These are phyloP conservation scores for Nicotiana rustica DNA, from an alignment of 305 asterid species.

Conservation along the genomic window DNA sequence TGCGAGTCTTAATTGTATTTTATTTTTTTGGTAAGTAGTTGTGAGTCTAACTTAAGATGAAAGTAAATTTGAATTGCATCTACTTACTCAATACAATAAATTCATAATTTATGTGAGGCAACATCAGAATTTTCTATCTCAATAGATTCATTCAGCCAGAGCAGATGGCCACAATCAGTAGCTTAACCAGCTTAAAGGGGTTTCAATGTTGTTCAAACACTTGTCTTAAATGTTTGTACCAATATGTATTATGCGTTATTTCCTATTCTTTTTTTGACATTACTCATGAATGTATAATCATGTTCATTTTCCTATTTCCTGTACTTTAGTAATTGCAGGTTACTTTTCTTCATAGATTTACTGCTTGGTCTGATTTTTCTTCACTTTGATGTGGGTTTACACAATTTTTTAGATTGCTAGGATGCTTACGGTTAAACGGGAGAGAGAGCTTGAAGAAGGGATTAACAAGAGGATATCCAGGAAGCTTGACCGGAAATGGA, in stretches of 20 bases:
- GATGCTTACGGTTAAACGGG: conserved; percentile 91
- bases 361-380: background rate
- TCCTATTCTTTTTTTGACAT: background rate
- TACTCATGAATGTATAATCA: background rate
- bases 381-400: background rate
- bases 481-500: conserved; percentile 92
- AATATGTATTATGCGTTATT: background rate
- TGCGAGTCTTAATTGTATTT: background rate
- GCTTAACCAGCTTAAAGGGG: conserved; percentile 23
- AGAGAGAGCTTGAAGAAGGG: conserved; percentile 95
- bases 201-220: conserved; percentile 17
- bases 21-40: background rate
- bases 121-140: background rate
- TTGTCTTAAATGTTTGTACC: background rate
- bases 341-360: conserved; percentile 1
- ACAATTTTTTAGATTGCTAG: conserved; percentile 66
- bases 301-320: background rate
- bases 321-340: background rate
- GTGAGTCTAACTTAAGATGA: background rate
- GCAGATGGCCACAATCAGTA: background rate
- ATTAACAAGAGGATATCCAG: conserved; percentile 85
- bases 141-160: background rate
- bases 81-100: background rate
- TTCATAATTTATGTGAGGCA: background rate
- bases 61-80: background rate